These are phyloP conservation scores for Xylaria sp. DNA, from an alignment of 2,329 filamentous ascomycete species.

Conservation along the genomic window DNA sequence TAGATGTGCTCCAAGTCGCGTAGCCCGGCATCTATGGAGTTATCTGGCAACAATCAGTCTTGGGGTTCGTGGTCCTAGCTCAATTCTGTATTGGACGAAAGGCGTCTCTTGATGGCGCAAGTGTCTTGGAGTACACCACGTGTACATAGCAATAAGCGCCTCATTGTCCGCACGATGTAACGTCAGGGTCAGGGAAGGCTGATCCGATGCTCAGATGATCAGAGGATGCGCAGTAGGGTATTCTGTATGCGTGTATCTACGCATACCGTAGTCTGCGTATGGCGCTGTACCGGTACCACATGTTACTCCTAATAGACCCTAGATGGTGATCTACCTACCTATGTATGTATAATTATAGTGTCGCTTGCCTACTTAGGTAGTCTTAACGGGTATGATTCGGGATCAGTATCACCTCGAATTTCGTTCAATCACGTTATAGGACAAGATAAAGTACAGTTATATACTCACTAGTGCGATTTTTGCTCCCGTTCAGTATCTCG, in stretches of 20 bases:
- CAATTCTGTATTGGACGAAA: slow-evolving; percentile 16
- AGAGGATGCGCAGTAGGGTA: background rate
- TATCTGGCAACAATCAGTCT: background rate
- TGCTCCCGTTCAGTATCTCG: no score
- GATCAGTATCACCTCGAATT: no score
- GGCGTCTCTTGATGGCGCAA: background rate
- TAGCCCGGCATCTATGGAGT: background rate
- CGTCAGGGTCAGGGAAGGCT: slow-evolving; percentile 24
- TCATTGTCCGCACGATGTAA: slow-evolving; percentile 30
- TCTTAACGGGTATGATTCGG: no score
- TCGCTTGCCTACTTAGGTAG: no score
- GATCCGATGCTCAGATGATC: slow-evolving; percentile 20
- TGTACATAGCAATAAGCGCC: slow-evolving; percentile 21
- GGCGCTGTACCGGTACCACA: no score
- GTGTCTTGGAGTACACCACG: slow-evolving; percentile 4
- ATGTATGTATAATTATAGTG: no score
- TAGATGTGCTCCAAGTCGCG: slow-evolving; percentile 13
- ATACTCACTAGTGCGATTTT: no score
- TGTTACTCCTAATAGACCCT: no score
- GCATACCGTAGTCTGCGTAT: no score
- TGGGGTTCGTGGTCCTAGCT: background rate
- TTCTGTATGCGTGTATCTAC: background rate
- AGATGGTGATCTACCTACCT: no score
- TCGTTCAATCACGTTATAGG: no score
- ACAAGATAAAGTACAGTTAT: no score